These are phyloP conservation scores for Teunomyces tritomae DNA, from an alignment of 805 yeast genomes.

Conservation along the genomic window DNA sequence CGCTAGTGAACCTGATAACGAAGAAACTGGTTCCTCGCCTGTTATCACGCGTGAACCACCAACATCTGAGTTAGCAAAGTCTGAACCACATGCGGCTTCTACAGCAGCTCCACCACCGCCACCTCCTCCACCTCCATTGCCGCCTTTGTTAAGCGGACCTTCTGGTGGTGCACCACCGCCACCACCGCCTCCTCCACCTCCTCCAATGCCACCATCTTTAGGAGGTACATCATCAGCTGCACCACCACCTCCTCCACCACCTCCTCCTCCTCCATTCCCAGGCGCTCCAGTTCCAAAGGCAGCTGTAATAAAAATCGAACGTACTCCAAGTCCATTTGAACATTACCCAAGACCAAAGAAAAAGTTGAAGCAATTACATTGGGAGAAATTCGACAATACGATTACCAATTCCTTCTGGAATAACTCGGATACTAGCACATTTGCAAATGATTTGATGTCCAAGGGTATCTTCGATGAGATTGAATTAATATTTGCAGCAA, in stretches of 20 bases:
- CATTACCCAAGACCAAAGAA: conserved; percentile 55
- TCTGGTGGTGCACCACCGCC: background rate
- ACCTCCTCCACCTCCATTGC: conserved; percentile 26
- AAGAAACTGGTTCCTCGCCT: too few relatives aligned
- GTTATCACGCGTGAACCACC: background rate
- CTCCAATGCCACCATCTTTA: conserved; percentile 15
- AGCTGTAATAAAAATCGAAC: conserved; percentile 10
- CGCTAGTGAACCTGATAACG: background rate
- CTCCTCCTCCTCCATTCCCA: conserved; percentile 22
- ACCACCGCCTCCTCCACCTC: conserved; percentile 21
- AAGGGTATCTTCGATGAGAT: conserved; percentile 66
- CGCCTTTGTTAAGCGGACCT: background rate
- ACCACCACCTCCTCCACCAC: conserved; percentile 14
- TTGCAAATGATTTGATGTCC: conserved; percentile 49
- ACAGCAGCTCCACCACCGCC: conserved; percentile 5
- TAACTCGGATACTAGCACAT: conserved; percentile 36
- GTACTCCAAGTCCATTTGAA: conserved; percentile 31
- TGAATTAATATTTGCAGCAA: conserved; percentile 58
- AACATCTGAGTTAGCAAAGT: background rate
- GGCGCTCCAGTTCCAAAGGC: conserved; percentile 22
- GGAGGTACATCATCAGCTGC: background rate
- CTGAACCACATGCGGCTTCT: background rate
- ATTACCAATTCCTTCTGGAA: conserved; percentile 65
- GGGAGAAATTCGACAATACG: conserved; percentile 66
- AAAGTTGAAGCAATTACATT: conserved; percentile 74